Conservation (phyloP, 768 basidiomycete species). For the Trametes sanguinea region DNA sequence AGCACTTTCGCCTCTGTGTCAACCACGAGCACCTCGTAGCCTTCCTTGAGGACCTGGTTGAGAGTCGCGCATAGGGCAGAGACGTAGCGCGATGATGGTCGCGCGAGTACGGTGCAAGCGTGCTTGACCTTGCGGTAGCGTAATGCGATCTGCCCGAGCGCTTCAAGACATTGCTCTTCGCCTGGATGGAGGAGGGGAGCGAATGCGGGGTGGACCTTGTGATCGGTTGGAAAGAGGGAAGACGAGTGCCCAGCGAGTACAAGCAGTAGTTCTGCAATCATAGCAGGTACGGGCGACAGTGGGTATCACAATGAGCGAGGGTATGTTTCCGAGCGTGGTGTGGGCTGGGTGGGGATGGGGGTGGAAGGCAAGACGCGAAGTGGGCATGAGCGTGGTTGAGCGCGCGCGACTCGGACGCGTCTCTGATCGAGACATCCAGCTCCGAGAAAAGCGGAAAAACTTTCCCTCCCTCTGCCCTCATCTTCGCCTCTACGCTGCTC, state of each 20-base stretch:
- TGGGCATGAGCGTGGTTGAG: not conserved
- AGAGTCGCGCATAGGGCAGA: constrained; percentile 77
- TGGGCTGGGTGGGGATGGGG: not conserved
- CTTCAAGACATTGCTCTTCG: constrained; percentile 82
- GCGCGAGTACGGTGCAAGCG: constrained; percentile 51
- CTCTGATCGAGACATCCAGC: not conserved
- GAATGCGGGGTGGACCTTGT: constrained; percentile 64
- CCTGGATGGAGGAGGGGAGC: constrained; percentile 81
- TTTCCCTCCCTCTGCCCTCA: constrained; percentile 7
- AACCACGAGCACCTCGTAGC: constrained; percentile 79
- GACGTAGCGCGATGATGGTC: constrained; percentile 71
- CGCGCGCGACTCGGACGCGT: constrained; percentile 1
- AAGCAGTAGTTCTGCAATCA: constrained; percentile 90
- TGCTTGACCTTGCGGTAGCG: constrained; percentile 74
- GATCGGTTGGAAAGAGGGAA: constrained; percentile 70
- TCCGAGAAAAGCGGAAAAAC: constrained; percentile 22
- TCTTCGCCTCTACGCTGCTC: not conserved
- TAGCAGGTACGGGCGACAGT: constrained; percentile 29
- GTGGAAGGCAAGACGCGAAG: not conserved
- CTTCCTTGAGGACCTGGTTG: constrained; percentile 69
- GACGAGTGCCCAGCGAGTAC: constrained; percentile 87
- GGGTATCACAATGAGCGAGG: not conserved
- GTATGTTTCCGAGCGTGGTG: not conserved
- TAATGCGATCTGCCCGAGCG: constrained; percentile 71
- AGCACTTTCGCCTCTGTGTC: constrained; percentile 82